Percentiles rank a stretch among this genome's conserved stretches.
phyloP scores from a whole-genome alignment of 179 eudicot species.

The Amaranthus tricolor region DNA sequence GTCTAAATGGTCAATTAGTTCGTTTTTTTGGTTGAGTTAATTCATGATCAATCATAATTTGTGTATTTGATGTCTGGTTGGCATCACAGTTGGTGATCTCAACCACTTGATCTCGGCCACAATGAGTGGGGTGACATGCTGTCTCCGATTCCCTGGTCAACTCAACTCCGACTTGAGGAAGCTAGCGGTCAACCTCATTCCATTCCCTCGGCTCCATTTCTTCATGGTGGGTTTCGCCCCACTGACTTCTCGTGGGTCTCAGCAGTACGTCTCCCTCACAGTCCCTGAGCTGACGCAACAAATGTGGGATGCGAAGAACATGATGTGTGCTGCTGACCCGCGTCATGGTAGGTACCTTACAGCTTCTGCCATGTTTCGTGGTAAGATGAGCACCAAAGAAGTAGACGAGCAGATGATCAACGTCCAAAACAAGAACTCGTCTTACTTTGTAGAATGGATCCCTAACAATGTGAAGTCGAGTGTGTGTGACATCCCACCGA shows the following conservation, averaged over 20 bases:
- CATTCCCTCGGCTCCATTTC: slow-evolving; percentile 75
- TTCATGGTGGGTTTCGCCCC: slow-evolving; percentile 86
- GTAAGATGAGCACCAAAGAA: slow-evolving; percentile 57
- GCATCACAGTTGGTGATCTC: slow-evolving; percentile 57
- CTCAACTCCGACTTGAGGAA: slow-evolving; percentile 69
- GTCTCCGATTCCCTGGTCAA: slow-evolving; percentile 69
- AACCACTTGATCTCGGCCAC: slow-evolving; percentile 73
- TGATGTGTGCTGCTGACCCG: slow-evolving; percentile 26
- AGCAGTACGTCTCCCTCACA: slow-evolving; percentile 57
- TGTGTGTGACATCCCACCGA: slow-evolving; percentile 71
- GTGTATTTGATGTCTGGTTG: too few species aligned
- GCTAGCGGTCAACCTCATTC: slow-evolving; percentile 66
- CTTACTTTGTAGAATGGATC: slow-evolving; percentile 41
- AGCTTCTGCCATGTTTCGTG: slow-evolving; percentile 74
- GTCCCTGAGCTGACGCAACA: slow-evolving; percentile 77
- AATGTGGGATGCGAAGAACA: slow-evolving; percentile 84
- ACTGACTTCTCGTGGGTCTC: slow-evolving; percentile 68
- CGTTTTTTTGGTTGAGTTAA: too few species aligned
- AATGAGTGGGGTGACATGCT: slow-evolving; percentile 76
- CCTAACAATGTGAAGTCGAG: slow-evolving; percentile 76
- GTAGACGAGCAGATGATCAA: too few species aligned
- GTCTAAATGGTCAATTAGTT: too few species aligned
- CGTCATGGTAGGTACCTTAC: slow-evolving; percentile 55
- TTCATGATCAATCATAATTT: too few species aligned
- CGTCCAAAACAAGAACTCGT: too few species aligned